Evolutionary conservation across 306 rosid genomes (phyloP).

Genomic region (Ammopiptanthus mongolicus): DNA sequence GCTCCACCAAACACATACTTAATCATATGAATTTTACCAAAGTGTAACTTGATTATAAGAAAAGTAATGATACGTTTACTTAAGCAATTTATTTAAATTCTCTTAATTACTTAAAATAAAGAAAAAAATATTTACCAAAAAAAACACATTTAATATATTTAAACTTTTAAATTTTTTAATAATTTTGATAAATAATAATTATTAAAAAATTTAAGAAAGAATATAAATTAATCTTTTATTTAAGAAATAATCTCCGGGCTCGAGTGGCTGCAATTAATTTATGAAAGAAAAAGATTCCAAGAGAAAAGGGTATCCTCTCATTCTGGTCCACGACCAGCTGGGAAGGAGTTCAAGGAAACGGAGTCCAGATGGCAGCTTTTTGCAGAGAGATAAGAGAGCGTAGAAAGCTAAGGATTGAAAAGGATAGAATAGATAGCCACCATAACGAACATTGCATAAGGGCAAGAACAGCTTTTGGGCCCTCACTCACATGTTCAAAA

Average conservation of each 20-base stretch:
- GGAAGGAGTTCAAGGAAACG: slow-evolving; percentile 8
- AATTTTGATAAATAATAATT: too few relatives aligned
- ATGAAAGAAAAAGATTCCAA: not conserved
- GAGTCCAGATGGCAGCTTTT: slow-evolving; percentile 23
- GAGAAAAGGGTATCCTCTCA: not conserved
- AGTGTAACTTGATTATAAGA: too few relatives aligned
- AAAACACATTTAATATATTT: too few relatives aligned
- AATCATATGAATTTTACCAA: too few relatives aligned
- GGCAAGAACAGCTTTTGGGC: slow-evolving; percentile 52
- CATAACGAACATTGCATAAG: slow-evolving; percentile 21
- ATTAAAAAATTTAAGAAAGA: not conserved
- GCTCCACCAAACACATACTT: too few relatives aligned
- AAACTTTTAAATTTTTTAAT: too few relatives aligned
- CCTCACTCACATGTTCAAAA: slow-evolving; percentile 50
- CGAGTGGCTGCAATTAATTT: not conserved
- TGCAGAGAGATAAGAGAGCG: slow-evolving; percentile 8
- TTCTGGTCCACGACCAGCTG: not conserved
- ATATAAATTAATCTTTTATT: too few relatives aligned
- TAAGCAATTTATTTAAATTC: too few relatives aligned
- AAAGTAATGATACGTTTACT: too few relatives aligned
- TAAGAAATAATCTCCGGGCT: too few relatives aligned
- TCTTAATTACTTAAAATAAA: too few relatives aligned
- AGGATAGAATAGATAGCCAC: slow-evolving; percentile 22
- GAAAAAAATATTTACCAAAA: too few relatives aligned
- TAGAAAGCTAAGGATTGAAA: slow-evolving; percentile 19